phyloP scores from a whole-genome alignment of 2,329 filamentous ascomycete genomes.

The Beauveria scarabaeidicola region DNA sequence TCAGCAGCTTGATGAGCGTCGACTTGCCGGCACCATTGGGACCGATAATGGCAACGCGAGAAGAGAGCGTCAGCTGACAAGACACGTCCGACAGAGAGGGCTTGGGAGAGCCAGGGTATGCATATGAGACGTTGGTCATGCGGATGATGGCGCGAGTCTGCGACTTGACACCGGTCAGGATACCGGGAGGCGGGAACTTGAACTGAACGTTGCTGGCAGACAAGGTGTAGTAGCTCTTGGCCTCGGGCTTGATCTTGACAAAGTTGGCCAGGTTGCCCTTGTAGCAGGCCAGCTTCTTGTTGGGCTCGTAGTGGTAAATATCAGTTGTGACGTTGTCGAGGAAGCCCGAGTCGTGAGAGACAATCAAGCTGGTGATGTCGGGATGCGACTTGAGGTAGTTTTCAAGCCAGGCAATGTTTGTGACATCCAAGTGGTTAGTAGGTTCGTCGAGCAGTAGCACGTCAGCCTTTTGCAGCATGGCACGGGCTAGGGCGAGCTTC shows the following conservation, averaged over 20 bases:
- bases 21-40: slow-evolving; percentile 98
- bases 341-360: slow-evolving; percentile 97
- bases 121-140: slow-evolving; percentile 85
- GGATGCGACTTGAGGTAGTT: slow-evolving; percentile 93
- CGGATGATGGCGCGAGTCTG: slow-evolving; percentile 88
- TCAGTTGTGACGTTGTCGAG: slow-evolving; percentile 96
- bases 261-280: slow-evolving; percentile 77
- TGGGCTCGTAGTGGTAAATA: slow-evolving; percentile 94
- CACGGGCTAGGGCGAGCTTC: slow-evolving; percentile 92
- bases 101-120: slow-evolving; percentile 84
- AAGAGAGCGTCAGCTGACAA: slow-evolving; percentile 82
- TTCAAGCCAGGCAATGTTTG: slow-evolving; percentile 92
- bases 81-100: slow-evolving; percentile 81
- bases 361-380: slow-evolving; percentile 94
- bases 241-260: slow-evolving; percentile 84
- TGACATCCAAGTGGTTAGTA: slow-evolving; percentile 95
- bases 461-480: slow-evolving; percentile 96
- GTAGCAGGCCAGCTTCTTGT: slow-evolving; percentile 88
- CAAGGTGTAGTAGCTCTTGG: slow-evolving; percentile 95
- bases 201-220: slow-evolving; percentile 84
- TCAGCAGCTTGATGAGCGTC: slow-evolving; percentile 94
- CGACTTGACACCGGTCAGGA: slow-evolving; percentile 91
- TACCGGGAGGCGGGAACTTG: slow-evolving; percentile 95
- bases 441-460: slow-evolving; percentile 95
- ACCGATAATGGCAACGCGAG: slow-evolving; percentile 90